Percentiles rank a stretch among this genome's conserved stretches.
Evolutionary conservation across 148 eudicot species (phyloP).

Genomic region (Fagopyrum tataricum): DNA sequence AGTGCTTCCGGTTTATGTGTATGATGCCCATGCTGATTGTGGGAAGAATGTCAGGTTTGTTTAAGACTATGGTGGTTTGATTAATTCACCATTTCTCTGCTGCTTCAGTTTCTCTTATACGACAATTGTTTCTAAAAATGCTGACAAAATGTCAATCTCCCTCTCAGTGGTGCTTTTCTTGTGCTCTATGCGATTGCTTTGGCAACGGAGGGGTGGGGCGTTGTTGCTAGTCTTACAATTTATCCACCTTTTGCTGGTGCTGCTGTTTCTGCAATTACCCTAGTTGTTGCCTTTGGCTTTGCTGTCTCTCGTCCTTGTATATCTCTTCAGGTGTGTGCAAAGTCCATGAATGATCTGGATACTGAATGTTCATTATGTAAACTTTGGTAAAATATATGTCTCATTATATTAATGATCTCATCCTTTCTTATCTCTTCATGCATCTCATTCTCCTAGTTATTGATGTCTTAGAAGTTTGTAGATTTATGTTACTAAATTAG

Average conservation of each 20-base stretch:
- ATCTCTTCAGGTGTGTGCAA: conserved; percentile 75
- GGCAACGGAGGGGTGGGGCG: conserved; percentile 99
- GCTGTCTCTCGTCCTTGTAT: conserved; percentile 97
- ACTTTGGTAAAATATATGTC: background rate
- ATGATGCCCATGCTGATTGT: conserved; percentile 99
- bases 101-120: background rate
- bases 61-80: background rate
- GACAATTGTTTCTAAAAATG: background rate
- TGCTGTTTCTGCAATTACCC: conserved; percentile 97
- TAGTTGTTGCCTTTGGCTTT: conserved; percentile 96
- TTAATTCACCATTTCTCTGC: background rate
- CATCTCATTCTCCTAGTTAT: conserved; percentile 5
- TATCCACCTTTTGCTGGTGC: conserved; percentile 99
- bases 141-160: conserved; percentile 12
- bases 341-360: background rate
- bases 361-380: background rate
- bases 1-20: conserved; percentile 95
- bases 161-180: conserved; percentile 79
- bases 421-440: background rate
- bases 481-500: background rate
- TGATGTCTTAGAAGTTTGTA: background rate
- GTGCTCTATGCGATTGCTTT: conserved; percentile 91
- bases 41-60: conserved; percentile 97
- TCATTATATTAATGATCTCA: background rate
- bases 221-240: conserved; percentile 91